Conservation (phyloP, 495 filamentous ascomycete species). For the Cetradonia linearis region DNA sequence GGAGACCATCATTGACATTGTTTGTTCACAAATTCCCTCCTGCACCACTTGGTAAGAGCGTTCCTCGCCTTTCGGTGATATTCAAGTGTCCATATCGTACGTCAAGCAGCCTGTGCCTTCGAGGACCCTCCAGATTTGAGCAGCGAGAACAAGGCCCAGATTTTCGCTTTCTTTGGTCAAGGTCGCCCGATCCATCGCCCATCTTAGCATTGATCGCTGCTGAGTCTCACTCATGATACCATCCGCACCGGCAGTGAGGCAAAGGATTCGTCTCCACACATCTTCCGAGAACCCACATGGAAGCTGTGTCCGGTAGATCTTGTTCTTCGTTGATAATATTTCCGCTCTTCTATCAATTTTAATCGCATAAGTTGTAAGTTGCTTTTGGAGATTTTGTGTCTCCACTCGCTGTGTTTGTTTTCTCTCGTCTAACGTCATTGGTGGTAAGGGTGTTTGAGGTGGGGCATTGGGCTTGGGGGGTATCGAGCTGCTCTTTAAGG, state of each 20-base stretch:
- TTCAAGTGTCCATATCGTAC: constrained; percentile 26
- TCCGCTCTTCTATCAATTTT: background rate
- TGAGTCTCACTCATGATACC: constrained; percentile 31
- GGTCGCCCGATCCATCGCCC: constrained; percentile 26
- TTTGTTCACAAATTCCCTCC: background rate
- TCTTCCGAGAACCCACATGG: constrained; percentile 26
- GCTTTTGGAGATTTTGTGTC: background rate
- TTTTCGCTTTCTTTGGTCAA: constrained; percentile 27
- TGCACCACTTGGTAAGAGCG: background rate
- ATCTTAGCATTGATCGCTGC: constrained; percentile 27
- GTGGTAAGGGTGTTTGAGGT: background rate
- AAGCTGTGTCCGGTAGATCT: constrained; percentile 18
- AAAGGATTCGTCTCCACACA: constrained; percentile 32
- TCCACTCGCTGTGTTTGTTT: background rate
- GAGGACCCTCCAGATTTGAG: constrained; percentile 31
- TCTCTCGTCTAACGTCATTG: background rate
- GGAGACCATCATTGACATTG: background rate
- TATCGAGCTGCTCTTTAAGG: constrained; percentile 13
- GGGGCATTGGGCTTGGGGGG: constrained; percentile 3
- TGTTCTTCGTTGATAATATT: background rate
- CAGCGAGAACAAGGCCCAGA: constrained; percentile 25
- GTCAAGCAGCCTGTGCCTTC: constrained; percentile 29
- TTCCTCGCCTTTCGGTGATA: background rate
- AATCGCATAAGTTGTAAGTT: too few species aligned
- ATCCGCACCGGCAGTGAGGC: constrained; percentile 27